These are phyloP conservation scores for Anaeromyces robustus DNA, from an alignment of 192 early-diverging fungal species.

Conservation along the genomic window DNA sequence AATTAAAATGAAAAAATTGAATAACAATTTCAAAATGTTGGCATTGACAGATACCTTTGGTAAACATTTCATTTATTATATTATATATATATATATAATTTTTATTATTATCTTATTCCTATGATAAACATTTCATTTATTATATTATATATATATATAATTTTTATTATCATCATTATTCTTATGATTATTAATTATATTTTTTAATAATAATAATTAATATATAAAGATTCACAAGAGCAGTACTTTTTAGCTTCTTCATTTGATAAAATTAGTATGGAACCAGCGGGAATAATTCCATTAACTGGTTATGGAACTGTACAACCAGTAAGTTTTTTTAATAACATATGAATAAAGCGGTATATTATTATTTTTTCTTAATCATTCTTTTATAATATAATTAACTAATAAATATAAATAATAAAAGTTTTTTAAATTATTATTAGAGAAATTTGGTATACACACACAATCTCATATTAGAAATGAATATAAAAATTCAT, in stretches of 20 bases:
- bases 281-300: slow-evolving; percentile 40
- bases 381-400: neutral
- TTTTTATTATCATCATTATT: neutral
- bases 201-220: neutral
- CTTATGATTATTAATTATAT: neutral
- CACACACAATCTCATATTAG: slow-evolving; percentile 26
- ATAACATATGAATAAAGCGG: neutral
- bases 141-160: too few species aligned
- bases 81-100: neutral
- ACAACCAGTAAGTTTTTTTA: slow-evolving; percentile 1
- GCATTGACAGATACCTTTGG: slow-evolving; percentile 55
- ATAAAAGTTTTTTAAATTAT: slow-evolving; percentile 41
- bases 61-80: too few species aligned
- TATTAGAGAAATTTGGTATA: slow-evolving; percentile 39
- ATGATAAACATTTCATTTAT: too few species aligned
- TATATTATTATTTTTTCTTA: neutral
- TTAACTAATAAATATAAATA: too few species aligned
- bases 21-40: slow-evolving; percentile 24
- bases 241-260: slow-evolving; percentile 51
- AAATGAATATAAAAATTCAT: slow-evolving; percentile 44
- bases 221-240: slow-evolving; percentile 29
- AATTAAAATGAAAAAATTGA: slow-evolving; percentile 16
- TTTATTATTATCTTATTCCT: too few species aligned
- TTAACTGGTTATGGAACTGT: slow-evolving; percentile 33
- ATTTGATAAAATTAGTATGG: slow-evolving; percentile 41